phyloP scores from a whole-genome alignment of 1,139 yeast genomes.

The Blastobotrys arbuscula region DNA sequence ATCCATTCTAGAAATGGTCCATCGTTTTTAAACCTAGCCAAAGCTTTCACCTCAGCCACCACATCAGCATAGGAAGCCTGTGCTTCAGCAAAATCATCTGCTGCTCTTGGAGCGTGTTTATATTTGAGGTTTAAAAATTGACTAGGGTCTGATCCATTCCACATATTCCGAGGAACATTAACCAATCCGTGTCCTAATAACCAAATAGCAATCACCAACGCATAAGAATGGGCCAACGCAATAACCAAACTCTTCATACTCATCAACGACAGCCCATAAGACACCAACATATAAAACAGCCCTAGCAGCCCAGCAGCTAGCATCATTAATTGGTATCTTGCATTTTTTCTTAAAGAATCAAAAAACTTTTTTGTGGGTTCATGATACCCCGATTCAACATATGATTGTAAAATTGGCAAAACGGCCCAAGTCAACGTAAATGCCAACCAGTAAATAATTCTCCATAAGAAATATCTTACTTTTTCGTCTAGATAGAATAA shows the following conservation, averaged over 20 bases:
- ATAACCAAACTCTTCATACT: conserved; percentile 63
- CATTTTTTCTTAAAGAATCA: conserved; percentile 54
- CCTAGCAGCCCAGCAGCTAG: conserved; percentile 51
- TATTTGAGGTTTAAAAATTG: conserved; percentile 43
- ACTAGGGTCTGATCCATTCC: conserved; percentile 46
- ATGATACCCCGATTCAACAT: conserved; percentile 64
- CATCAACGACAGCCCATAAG: conserved; percentile 51
- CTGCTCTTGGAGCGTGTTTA: conserved; percentile 49
- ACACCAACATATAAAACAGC: conserved; percentile 54
- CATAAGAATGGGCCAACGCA: conserved; percentile 75
- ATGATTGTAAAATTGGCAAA: conserved; percentile 67
- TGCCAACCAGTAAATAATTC: conserved; percentile 73
- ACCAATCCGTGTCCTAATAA: conserved; percentile 79
- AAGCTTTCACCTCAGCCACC: conserved; percentile 53
- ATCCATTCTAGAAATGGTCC: conserved; percentile 39
- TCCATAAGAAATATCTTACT: conserved; percentile 59
- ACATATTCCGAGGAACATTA: conserved; percentile 54
- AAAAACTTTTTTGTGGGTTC: conserved; percentile 42
- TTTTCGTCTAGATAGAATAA: conserved; percentile 41
- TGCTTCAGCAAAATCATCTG: conserved; percentile 63
- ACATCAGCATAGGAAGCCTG: conserved; percentile 59
- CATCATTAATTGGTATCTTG: conserved; percentile 56
- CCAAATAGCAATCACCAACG: conserved; percentile 73
- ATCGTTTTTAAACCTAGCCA: conserved; percentile 34
- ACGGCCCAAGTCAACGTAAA: conserved; percentile 66